phyloP scores from a whole-genome alignment of 2,329 filamentous ascomycete genomes.

The Fusarium sp. region DNA sequence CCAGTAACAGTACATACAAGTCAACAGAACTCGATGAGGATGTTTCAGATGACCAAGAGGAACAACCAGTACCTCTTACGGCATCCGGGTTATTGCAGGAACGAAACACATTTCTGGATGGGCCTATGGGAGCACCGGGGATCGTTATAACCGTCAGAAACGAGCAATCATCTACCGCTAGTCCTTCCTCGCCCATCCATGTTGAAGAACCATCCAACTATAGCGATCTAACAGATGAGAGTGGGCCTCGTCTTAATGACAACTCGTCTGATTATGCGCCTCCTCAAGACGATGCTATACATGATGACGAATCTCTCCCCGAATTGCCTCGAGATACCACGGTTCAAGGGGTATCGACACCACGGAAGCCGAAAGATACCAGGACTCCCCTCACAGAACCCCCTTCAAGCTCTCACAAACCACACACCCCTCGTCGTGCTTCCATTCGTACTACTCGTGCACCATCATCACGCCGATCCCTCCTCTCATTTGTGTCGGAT shows the following conservation, averaged over 20 bases:
- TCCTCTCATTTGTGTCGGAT: slow-evolving; percentile 57
- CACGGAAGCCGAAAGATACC: slow-evolving; percentile 5
- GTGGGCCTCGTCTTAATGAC: not conserved
- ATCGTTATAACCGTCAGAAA: not conserved
- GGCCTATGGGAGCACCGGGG: not conserved
- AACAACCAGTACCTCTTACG: not conserved
- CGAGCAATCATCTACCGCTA: not conserved
- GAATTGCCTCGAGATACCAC: not conserved
- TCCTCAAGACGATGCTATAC: not conserved
- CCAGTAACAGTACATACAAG: not conserved
- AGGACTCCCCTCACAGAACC: not conserved
- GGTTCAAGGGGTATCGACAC: not conserved
- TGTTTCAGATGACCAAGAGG: not conserved
- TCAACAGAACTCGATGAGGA: not conserved
- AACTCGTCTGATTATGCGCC: not conserved
- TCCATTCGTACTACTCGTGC: slow-evolving; percentile 40
- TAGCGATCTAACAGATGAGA: not conserved
- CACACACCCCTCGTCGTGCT: slow-evolving; percentile 42
- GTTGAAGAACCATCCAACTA: not conserved
- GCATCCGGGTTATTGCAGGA: not conserved
- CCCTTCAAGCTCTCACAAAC: slow-evolving; percentile 38
- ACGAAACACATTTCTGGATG: not conserved
- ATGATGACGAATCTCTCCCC: not conserved
- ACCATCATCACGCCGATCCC: slow-evolving; percentile 49
- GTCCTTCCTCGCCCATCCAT: not conserved